Evolutionary conservation across 2,329 filamentous ascomycete genomes (phyloP).

Genomic region (Diaporthe batatas): DNA sequence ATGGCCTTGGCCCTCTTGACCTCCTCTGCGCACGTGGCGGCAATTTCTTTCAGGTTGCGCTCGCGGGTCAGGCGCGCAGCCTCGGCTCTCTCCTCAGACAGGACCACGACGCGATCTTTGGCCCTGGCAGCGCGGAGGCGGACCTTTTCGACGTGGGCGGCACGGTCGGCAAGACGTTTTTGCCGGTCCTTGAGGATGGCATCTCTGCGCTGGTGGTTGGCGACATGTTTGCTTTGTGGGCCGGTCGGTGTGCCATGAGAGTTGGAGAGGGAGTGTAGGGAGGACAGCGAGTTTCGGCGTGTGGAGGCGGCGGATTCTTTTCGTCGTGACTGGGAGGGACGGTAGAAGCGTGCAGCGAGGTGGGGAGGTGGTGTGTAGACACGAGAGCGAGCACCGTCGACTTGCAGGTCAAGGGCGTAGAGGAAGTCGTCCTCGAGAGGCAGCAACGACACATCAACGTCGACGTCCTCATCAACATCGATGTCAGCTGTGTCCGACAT

Average conservation of each 20-base stretch:
- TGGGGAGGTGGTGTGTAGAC: slow-evolving; percentile 77
- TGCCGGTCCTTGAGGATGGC: slow-evolving; percentile 86
- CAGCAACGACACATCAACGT: slow-evolving; percentile 37
- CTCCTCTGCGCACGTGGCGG: slow-evolving; percentile 84
- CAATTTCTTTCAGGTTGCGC: slow-evolving; percentile 85
- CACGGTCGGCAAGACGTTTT: slow-evolving; percentile 82
- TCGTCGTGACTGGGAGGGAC: slow-evolving; percentile 73
- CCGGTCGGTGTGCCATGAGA: slow-evolving; percentile 70
- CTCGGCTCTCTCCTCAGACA: slow-evolving; percentile 81
- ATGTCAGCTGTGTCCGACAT: slow-evolving; percentile 43
- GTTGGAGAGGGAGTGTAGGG: slow-evolving; percentile 75
- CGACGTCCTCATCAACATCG: slow-evolving; percentile 42
- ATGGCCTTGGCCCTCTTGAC: slow-evolving; percentile 85
- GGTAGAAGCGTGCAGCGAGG: slow-evolving; percentile 84
- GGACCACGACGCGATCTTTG: slow-evolving; percentile 75
- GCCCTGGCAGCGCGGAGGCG: slow-evolving; percentile 80
- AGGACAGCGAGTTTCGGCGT: slow-evolving; percentile 84
- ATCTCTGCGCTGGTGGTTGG: slow-evolving; percentile 82
- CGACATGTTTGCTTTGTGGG: slow-evolving; percentile 82
- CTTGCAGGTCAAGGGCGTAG: slow-evolving; percentile 40
- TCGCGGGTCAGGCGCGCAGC: slow-evolving; percentile 84
- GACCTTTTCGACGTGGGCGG: slow-evolving; percentile 87
- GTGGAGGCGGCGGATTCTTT: slow-evolving; percentile 84
- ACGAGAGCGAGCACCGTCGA: slow-evolving; percentile 45
- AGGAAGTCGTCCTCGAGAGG: slow-evolving; percentile 40